phyloP scores from a whole-genome alignment of 805 yeast species.

The Groenewaldozyma salmanticensis region DNA sequence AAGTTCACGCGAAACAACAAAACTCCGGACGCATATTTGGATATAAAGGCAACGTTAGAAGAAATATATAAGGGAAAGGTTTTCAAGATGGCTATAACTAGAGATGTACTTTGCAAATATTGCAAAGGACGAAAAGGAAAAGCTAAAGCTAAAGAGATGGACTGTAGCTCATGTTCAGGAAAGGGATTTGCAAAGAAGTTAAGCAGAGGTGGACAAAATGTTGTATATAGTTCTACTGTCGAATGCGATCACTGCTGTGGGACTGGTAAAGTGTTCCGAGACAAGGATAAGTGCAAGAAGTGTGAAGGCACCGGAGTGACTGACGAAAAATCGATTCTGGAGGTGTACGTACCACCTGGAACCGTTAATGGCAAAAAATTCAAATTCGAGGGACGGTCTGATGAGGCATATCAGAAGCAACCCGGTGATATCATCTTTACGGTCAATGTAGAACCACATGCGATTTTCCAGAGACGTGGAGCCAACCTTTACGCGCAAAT shows the following conservation, averaged over 20 bases:
- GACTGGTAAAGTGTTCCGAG: constrained; percentile 46
- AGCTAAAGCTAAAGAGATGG: constrained; percentile 41
- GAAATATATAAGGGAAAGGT: constrained; percentile 77
- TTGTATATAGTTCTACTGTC: constrained; percentile 52
- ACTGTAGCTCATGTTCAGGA: constrained; percentile 67
- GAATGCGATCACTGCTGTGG: constrained; percentile 67
- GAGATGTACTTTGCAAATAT: constrained; percentile 59
- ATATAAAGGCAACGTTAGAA: constrained; percentile 54
- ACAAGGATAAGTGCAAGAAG: constrained; percentile 66
- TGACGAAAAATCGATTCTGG: constrained; percentile 62
- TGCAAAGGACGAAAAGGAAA: constrained; percentile 77
- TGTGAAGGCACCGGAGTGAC: constrained; percentile 58
- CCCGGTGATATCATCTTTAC: constrained; percentile 73
- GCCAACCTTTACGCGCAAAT: constrained; percentile 50
- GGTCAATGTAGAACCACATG: constrained; percentile 42
- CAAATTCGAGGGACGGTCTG: constrained; percentile 59
- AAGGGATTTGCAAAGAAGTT: constrained; percentile 52
- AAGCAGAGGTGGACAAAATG: constrained; percentile 62
- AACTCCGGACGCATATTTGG: constrained; percentile 62
- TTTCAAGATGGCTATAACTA: constrained; percentile 58
- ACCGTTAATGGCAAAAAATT: constrained; percentile 52
- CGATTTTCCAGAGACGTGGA: constrained; percentile 39
- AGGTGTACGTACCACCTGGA: constrained; percentile 70
- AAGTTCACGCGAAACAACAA: constrained; percentile 17
- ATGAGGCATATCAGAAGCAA: constrained; percentile 56